phyloP scores from a whole-genome alignment of 129 eudicot genomes.

The Flaveria trinervia region DNA sequence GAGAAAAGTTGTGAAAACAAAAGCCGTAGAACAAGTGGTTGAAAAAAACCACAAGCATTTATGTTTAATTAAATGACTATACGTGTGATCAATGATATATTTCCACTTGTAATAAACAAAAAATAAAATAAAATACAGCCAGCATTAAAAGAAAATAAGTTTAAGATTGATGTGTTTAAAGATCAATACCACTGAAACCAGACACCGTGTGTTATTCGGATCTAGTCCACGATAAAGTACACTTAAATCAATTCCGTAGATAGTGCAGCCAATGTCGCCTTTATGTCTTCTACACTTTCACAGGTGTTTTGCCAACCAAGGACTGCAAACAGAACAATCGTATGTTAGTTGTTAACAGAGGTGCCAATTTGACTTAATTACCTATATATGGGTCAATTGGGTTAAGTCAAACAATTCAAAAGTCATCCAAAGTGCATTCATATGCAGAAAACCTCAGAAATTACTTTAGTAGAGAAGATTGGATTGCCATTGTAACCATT shows the following conservation, averaged over 20 bases:
- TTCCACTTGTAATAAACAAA: background rate
- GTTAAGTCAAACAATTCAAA: background rate
- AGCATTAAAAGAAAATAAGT: background rate
- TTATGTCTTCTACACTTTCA: slow-evolving; percentile 84
- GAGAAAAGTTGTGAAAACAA: background rate
- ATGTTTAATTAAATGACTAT: background rate
- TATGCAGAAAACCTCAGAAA: background rate
- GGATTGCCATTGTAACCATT: background rate
- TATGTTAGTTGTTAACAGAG: slow-evolving; percentile 5
- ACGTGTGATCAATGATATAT: background rate
- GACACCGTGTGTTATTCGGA: slow-evolving; percentile 53
- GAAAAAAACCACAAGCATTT: background rate
- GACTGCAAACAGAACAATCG: slow-evolving; percentile 49
- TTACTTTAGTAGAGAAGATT: background rate
- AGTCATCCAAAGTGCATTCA: background rate
- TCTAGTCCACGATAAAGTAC: slow-evolving; percentile 89
- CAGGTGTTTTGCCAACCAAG: slow-evolving; percentile 94
- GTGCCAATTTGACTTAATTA: slow-evolving; percentile 11
- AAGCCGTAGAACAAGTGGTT: background rate
- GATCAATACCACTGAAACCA: slow-evolving; percentile 85
- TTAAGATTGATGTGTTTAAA: background rate
- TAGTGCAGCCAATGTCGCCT: slow-evolving; percentile 68
- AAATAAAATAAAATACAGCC: background rate
- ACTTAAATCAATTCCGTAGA: slow-evolving; percentile 76
- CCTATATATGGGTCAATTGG: background rate